A percentile compares a stretch with the other conserved stretches of the same genome.
These are phyloP conservation scores for Spathaspora gorwiae DNA, from an alignment of 805 yeast species.

Conservation along the genomic window DNA sequence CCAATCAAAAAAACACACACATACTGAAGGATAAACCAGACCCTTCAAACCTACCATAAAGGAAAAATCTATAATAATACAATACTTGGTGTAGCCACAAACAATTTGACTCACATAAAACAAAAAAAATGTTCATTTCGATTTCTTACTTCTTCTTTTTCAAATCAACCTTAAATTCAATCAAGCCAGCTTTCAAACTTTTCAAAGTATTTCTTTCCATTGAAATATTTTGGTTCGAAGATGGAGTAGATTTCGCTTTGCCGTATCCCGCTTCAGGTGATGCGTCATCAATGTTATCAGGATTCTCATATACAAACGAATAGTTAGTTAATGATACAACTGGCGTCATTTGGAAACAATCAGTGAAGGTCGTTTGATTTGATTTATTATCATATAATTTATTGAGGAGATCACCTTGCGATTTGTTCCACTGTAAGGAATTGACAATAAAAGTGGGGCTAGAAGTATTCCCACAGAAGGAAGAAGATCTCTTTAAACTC, in stretches of 20 bases:
- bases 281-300: constrained; percentile 2
- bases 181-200: constrained; percentile 27
- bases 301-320: constrained; percentile 18
- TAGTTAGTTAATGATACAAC: constrained; percentile 12
- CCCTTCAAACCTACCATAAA: too few species aligned
- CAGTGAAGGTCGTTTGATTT: constrained; percentile 9
- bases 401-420: constrained; percentile 1
- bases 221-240: not conserved
- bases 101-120: too few species aligned
- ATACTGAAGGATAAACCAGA: too few species aligned
- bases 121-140: not conserved
- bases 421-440: constrained; percentile 7
- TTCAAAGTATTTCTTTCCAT: constrained; percentile 6
- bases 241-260: not conserved
- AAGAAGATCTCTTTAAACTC: constrained; percentile 9
- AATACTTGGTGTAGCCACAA: too few species aligned
- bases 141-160: constrained; percentile 6
- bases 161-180: constrained; percentile 20
- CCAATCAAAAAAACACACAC: too few species aligned
- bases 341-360: constrained; percentile 12
- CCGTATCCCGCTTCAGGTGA: constrained; percentile 7
- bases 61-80: too few species aligned
- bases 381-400: not conserved
- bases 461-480: constrained; percentile 8
- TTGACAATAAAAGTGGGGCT: constrained; percentile 4